Evolutionary conservation across 129 eudicot species (phyloP).

Genomic region (Artemisia annua): DNA sequence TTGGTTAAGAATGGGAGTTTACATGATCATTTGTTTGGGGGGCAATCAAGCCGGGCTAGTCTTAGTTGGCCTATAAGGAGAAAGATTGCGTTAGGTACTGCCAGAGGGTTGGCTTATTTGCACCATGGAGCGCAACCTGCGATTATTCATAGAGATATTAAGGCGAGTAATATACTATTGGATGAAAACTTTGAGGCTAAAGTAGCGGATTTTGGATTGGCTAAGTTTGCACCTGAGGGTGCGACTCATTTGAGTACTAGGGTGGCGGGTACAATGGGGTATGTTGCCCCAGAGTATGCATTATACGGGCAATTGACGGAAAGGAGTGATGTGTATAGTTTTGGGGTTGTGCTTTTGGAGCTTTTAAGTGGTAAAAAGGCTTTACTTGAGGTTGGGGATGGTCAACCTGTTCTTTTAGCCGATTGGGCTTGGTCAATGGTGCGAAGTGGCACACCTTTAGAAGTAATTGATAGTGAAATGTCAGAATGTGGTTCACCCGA

Average conservation of each 20-base stretch:
- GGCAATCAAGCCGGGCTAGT: background rate
- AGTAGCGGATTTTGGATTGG: constrained; percentile 88
- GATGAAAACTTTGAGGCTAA: constrained; percentile 81
- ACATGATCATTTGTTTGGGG: constrained; percentile 74
- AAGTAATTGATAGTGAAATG: constrained; percentile 65
- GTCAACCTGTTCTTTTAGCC: constrained; percentile 58
- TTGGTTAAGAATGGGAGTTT: constrained; percentile 84
- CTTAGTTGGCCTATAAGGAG: constrained; percentile 81
- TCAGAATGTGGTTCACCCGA: constrained; percentile 64
- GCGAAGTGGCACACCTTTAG: constrained; percentile 62
- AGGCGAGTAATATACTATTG: constrained; percentile 81
- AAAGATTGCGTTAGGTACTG: constrained; percentile 78
- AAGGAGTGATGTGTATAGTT: constrained; percentile 91
- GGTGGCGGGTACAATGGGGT: constrained; percentile 98
- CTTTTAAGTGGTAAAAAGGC: constrained; percentile 90
- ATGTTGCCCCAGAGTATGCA: constrained; percentile 93
- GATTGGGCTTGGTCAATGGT: constrained; percentile 98
- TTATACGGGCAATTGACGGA: constrained; percentile 88
- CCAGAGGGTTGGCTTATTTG: constrained; percentile 77
- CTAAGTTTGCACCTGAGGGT: constrained; percentile 90
- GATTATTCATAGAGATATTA: constrained; percentile 86
- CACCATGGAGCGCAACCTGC: constrained; percentile 81
- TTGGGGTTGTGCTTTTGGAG: constrained; percentile 86
- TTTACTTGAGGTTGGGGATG: constrained; percentile 45
- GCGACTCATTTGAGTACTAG: constrained; percentile 85